phyloP scores from a whole-genome alignment of 805 yeast genomes.

The Brettanomyces sp. region DNA sequence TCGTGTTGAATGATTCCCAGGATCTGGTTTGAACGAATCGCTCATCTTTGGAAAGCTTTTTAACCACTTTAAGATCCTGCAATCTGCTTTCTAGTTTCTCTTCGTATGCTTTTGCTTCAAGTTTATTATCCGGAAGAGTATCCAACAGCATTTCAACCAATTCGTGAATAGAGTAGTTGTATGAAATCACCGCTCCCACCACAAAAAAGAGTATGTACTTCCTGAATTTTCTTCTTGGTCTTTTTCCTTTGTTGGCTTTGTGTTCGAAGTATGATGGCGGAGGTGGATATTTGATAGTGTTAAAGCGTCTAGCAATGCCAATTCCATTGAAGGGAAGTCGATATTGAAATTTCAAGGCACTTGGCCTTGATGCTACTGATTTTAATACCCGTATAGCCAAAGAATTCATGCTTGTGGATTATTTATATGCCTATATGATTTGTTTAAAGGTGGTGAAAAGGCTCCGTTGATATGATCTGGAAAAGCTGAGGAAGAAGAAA shows the following conservation, averaged over 20 bases:
- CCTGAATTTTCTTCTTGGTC: slow-evolving; percentile 2
- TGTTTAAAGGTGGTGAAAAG: too few species aligned
- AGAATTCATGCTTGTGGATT: too few species aligned
- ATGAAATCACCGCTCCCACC: slow-evolving; percentile 18
- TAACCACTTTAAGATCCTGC: slow-evolving; percentile 40
- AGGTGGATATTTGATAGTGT: slow-evolving; percentile 12
- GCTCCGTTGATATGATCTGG: too few species aligned
- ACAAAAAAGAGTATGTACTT: slow-evolving; percentile 13
- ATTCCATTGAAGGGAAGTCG: too few species aligned
- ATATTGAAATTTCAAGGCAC: too few species aligned
- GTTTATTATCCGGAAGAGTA: slow-evolving; percentile 15
- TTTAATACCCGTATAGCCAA: too few species aligned
- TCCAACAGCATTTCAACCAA: slow-evolving; percentile 13
- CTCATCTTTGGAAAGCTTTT: slow-evolving; percentile 33
- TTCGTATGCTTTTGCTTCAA: slow-evolving; percentile 14
- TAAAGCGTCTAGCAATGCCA: neutral
- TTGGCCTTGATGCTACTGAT: too few species aligned
- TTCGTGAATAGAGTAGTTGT: slow-evolving; percentile 21
- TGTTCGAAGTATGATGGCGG: slow-evolving; percentile 10
- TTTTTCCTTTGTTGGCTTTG: neutral
- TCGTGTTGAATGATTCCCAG: slow-evolving; percentile 36
- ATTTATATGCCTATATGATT: too few species aligned
- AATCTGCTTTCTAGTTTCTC: slow-evolving; percentile 37
- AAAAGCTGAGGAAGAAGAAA: too few species aligned
- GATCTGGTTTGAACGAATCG: slow-evolving; percentile 28